Conservation (phyloP, 1,139 yeast genomes). For the Sugiyamaella novakii region DNA sequence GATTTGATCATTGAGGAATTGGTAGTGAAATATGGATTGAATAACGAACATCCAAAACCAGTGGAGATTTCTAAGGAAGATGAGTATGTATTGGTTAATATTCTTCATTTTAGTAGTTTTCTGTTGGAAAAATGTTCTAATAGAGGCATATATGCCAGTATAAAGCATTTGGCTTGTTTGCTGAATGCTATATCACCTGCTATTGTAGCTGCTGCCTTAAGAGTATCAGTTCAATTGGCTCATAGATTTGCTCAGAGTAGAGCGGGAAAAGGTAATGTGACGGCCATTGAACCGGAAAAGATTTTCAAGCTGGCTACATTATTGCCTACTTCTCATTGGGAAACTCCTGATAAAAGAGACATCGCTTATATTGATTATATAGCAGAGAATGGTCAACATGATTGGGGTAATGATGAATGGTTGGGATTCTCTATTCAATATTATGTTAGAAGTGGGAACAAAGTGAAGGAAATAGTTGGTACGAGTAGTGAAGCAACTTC, state of each 20-base stretch:
- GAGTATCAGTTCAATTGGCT: conserved; percentile 62
- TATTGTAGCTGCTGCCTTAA: conserved; percentile 63
- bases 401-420: conserved; percentile 33
- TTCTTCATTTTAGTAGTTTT: conserved; percentile 63
- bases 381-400: conserved; percentile 27
- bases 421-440: conserved; percentile 37
- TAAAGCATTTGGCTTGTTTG: conserved; percentile 62
- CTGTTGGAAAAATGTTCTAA: conserved; percentile 72
- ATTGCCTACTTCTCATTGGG: conserved; percentile 35
- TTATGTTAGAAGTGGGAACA: conserved; percentile 26
- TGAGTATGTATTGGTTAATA: conserved; percentile 50
- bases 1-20: conserved; percentile 63
- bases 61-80: conserved; percentile 52
- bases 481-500: conserved; percentile 5
- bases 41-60: conserved; percentile 50
- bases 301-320: conserved; percentile 38
- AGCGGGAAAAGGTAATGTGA: conserved; percentile 47
- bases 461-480: background rate
- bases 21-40: conserved; percentile 58
- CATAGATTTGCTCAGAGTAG: conserved; percentile 56
- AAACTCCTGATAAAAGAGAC: conserved; percentile 29
- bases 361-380: conserved; percentile 35
- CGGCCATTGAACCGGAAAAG: conserved; percentile 35
- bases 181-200: conserved; percentile 62
- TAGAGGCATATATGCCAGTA: conserved; percentile 66